Base-by-base conservation (phyloP, 2,329 filamentous ascomycete genomes). In the Diaporthe nobilis region DNA sequence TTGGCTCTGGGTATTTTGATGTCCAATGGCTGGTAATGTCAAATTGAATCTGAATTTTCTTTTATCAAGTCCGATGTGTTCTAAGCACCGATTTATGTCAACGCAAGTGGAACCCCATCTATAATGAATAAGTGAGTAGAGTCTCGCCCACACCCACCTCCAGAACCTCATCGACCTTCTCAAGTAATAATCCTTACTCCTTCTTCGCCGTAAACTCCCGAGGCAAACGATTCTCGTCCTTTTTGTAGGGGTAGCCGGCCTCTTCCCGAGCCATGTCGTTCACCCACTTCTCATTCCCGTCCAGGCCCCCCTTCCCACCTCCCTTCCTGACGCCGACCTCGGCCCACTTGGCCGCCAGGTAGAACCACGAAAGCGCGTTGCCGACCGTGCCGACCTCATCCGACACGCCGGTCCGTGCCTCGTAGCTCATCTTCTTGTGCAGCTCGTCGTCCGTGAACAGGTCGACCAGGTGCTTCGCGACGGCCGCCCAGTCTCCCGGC, bases 381-480 rank as follows among this genome's bases (percentile, higher is more conserved):
- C 94, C 94, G 1, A 95, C 93, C 0, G 94, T 97, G 77, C 93
- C 91, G 1, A 96, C 94, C 82, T 97, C 94, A 81, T 97, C 94
- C 76, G 92, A 95, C 20, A 97, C 93, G 76, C 93, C 91, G 0
- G 83, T 86, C 51, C 85, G 85, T 0, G 94, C 94, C 78, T 90
- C 93, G 10, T 88, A 78, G 79, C 90, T 91, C 92, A 95, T 95
- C 75, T 86, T 87, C 70, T 89, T 83, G 82, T 95, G 94, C 28
- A 94, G 86, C 25, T 89, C 87, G 3, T 90, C 81, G 78, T 96
- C 87, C 0, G 88, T 92, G 84, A 93, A 94, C 3, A 96, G 87
- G 2, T 92, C 84, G 77, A 92, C 85, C 42, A 96, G 85, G 79
- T 94, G 89, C 61, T 87, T 84, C 0, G 94, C 94, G 20, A 96